phyloP scores from a whole-genome alignment of 495 filamentous ascomycete genomes.

The Amniculicola lignicola region DNA sequence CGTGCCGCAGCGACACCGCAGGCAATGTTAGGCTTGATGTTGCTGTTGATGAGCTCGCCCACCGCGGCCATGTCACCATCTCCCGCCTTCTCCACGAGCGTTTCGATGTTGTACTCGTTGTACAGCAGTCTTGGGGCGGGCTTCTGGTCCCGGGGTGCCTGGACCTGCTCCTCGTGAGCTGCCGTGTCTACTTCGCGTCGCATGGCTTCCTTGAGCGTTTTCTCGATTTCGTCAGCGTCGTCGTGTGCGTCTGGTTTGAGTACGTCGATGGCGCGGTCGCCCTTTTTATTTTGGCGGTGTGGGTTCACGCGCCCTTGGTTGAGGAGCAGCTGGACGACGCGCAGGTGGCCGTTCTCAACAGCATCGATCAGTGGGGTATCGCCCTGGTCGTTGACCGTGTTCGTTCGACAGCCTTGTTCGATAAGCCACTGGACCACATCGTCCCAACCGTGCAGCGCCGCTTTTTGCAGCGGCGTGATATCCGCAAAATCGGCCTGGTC shows the following conservation, averaged over 20 bases:
- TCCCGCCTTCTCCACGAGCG: conserved; percentile 73
- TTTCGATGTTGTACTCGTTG: conserved; percentile 51
- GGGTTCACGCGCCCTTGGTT: conserved; percentile 80
- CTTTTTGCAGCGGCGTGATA: conserved; percentile 90
- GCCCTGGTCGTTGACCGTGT: conserved; percentile 75
- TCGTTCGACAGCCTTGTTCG: conserved; percentile 73
- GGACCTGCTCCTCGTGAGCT: conserved; percentile 52
- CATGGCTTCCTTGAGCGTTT: conserved; percentile 44
- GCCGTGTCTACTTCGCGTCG: conserved; percentile 47
- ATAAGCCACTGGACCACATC: conserved; percentile 81
- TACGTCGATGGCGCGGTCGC: conserved; percentile 81
- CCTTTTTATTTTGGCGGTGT: conserved; percentile 77
- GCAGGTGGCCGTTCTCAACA: conserved; percentile 87
- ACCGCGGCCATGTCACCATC: conserved; percentile 81
- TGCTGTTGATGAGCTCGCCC: conserved; percentile 72
- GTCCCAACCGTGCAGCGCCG: conserved; percentile 74
- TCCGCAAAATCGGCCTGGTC: conserved; percentile 89
- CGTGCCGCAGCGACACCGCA: conserved; percentile 87
- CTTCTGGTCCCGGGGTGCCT: conserved; percentile 40
- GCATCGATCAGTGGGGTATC: conserved; percentile 95
- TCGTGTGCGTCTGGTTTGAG: conserved; percentile 68
- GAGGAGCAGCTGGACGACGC: conserved; percentile 82
- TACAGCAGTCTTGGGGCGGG: conserved; percentile 54
- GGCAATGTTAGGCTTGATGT: conserved; percentile 73
- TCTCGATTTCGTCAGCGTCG: conserved; percentile 57